Conservation (phyloP, 768 basidiomycete genomes). For the Pholiota molesta region DNA sequence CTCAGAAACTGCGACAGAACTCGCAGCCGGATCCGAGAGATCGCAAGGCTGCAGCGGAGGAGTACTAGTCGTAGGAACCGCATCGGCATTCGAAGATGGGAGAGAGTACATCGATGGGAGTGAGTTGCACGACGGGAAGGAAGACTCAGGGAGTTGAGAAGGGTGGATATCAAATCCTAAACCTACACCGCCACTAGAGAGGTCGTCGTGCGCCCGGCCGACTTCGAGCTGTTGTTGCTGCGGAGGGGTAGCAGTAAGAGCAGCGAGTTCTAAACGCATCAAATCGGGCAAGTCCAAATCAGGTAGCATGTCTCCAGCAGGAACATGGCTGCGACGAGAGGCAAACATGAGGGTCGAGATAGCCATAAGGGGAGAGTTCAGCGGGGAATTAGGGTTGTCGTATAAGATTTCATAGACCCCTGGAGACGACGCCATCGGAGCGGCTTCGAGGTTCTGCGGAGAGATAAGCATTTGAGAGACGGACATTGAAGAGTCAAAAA, state of each 20-base stretch:
- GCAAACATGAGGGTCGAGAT: conserved; percentile 16
- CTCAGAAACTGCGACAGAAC: no score
- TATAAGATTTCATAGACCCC: conserved; percentile 10
- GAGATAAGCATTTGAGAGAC: conserved; percentile 14
- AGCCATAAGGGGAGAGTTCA: conserved; percentile 6
- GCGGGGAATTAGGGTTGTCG: conserved; percentile 7
- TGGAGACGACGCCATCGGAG: conserved; percentile 9
- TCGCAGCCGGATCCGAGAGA: background rate
- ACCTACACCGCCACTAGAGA: background rate
- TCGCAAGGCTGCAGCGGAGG: background rate
- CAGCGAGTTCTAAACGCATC: conserved; percentile 21
- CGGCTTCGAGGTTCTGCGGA: conserved; percentile 9
- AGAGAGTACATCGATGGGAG: conserved; percentile 3
- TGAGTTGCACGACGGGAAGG: conserved; percentile 1
- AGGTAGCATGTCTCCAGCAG: conserved; percentile 5
- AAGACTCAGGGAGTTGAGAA: background rate
- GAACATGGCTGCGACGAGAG: conserved; percentile 6
- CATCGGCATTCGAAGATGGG: background rate
- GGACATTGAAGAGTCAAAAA: conserved; percentile 14
- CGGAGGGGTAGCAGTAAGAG: background rate
- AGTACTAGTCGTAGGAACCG: background rate
- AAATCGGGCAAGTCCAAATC: conserved; percentile 17
- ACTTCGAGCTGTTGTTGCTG: conserved; percentile 3
- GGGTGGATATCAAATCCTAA: background rate
- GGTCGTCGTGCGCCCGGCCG: background rate